Percentiles rank a stretch among this genome's conserved stretches.
Evolutionary conservation across 352 stramenopile genomes (phyloP).

Genomic region (Phytophthora sojae): DNA sequence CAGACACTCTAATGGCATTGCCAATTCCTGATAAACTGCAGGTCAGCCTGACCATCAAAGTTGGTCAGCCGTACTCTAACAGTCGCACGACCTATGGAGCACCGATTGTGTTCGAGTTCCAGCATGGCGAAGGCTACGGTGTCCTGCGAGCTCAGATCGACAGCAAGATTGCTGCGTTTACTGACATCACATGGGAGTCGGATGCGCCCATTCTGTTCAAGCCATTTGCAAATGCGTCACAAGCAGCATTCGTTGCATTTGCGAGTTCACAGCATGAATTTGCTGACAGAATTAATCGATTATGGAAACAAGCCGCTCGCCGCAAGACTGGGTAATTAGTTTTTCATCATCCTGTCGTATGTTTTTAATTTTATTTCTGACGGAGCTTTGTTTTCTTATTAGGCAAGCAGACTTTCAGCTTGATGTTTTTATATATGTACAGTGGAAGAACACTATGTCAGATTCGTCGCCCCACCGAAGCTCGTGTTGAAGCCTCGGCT

Average conservation of each 20-base stretch:
- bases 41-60: not conserved
- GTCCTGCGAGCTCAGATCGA: constrained; percentile 1
- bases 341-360: not conserved
- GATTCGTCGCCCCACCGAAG: not conserved
- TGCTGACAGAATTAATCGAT: not conserved
- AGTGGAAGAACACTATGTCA: not conserved
- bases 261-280: not conserved
- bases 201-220: not conserved
- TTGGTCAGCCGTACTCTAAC: not conserved
- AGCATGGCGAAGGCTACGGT: not conserved
- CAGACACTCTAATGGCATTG: not conserved
- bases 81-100: not conserved
- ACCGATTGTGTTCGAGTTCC: not conserved
- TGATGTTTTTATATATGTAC: not conserved
- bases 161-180: not conserved
- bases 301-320: not conserved
- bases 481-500: not conserved
- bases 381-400: not conserved
- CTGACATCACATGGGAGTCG: not conserved
- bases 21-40: not conserved
- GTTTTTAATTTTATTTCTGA: not conserved
- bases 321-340: not conserved
- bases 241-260: not conserved
- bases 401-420: constrained; percentile 3
- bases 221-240: not conserved